Evolutionary conservation across 164 flowering plant species (phyloP).

Genomic region (Nymphaea colorata): DNA sequence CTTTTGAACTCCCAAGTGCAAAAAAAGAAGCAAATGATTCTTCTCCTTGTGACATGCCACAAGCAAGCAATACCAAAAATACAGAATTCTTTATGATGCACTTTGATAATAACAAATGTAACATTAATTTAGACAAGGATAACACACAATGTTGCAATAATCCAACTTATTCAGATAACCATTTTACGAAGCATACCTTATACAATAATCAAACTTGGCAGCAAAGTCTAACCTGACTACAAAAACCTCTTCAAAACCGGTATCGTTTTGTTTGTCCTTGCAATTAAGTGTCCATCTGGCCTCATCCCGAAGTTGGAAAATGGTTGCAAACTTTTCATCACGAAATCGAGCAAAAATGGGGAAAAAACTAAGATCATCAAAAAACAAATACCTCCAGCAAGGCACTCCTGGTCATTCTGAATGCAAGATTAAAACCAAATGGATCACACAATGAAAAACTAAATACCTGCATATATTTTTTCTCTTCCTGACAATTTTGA

Average conservation of each 20-base stretch:
- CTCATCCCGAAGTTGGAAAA: slow-evolving; percentile 64
- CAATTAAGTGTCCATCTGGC: slow-evolving; percentile 55
- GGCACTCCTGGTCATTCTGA: slow-evolving; percentile 47
- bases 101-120: too few relatives aligned
- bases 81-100: too few relatives aligned
- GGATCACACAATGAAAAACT: slow-evolving; percentile 51
- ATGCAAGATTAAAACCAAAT: slow-evolving; percentile 55
- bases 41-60: too few relatives aligned
- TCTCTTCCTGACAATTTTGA: slow-evolving; percentile 46
- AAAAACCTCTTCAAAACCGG: slow-evolving; percentile 74
- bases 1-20: too few relatives aligned
- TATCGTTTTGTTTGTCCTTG: slow-evolving; percentile 44
- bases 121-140: too few relatives aligned
- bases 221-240: slow-evolving; percentile 65
- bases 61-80: too few relatives aligned
- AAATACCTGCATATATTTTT: slow-evolving; percentile 33
- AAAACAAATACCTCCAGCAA: slow-evolving; percentile 41
- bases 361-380: background rate
- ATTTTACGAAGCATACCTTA: slow-evolving; percentile 35
- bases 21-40: too few relatives aligned
- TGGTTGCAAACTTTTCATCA: background rate
- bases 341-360: background rate
- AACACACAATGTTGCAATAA: too few relatives aligned
- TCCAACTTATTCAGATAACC: too few relatives aligned
- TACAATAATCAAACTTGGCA: slow-evolving; percentile 71